Percentiles rank a stretch among this genome's conserved stretches.
Evolutionary conservation across 345 rosid species (phyloP).

Genomic region (Chamaenerion angustifolium): DNA sequence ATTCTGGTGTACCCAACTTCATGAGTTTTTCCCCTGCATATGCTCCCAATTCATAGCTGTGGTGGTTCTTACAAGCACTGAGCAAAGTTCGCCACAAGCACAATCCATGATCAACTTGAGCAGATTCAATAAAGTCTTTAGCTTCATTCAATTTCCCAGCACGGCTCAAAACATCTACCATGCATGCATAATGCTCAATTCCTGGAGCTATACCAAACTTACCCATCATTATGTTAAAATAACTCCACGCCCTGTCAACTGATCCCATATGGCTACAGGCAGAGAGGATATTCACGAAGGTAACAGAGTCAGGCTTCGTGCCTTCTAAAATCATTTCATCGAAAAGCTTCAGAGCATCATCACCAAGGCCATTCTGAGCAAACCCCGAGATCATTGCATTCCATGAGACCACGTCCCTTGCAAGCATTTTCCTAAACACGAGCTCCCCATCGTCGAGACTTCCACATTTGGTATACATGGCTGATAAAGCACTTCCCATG

Average conservation of each 20-base stretch:
- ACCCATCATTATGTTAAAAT: slow-evolving; percentile 18
- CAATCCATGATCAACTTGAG: background rate
- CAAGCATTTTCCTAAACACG: slow-evolving; percentile 23
- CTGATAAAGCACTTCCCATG: slow-evolving; percentile 27
- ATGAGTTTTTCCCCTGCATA: slow-evolving; percentile 25
- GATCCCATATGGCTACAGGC: slow-evolving; percentile 38
- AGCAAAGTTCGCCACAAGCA: background rate
- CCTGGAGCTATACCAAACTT: slow-evolving; percentile 21
- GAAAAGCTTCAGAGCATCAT: slow-evolving; percentile 21
- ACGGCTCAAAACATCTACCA: slow-evolving; percentile 29
- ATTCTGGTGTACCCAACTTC: slow-evolving; percentile 20
- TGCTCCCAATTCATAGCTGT: slow-evolving; percentile 13
- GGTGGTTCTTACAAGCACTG: slow-evolving; percentile 14
- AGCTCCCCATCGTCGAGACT: slow-evolving; percentile 33
- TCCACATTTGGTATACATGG: slow-evolving; percentile 58
- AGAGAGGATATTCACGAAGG: slow-evolving; percentile 30
- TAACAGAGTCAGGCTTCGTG: slow-evolving; percentile 25
- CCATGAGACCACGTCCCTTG: slow-evolving; percentile 30
- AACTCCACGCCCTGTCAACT: slow-evolving; percentile 19
- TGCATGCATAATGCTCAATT: slow-evolving; percentile 31
- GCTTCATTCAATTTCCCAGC: slow-evolving; percentile 31
- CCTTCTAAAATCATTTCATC: slow-evolving; percentile 23
- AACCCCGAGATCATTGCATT: slow-evolving; percentile 33
- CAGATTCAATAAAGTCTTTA: too few relatives aligned
- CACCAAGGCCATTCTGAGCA: slow-evolving; percentile 23